Percentiles rank a stretch among this genome's conserved stretches.
Evolutionary conservation across 768 basidiomycete genomes (phyloP).

Genomic region (Gloeophyllum trabeum): DNA sequence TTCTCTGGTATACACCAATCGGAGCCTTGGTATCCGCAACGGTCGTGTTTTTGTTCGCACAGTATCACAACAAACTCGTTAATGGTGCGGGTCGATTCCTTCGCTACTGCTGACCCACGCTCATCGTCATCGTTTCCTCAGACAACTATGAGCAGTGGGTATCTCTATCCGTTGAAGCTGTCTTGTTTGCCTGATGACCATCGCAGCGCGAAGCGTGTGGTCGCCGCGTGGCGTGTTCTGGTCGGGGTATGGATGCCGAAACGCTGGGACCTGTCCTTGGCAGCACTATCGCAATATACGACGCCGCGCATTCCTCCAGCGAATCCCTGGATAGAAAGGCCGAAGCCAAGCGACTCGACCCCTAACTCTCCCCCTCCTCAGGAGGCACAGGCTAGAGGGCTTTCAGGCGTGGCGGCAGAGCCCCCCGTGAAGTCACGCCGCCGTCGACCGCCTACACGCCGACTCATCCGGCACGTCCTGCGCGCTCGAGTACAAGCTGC

Average conservation of each 20-base stretch:
- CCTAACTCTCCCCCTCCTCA: conserved; percentile 10
- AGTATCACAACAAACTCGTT: conserved; percentile 80
- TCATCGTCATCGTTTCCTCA: conserved; percentile 13
- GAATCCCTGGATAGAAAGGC: conserved; percentile 59
- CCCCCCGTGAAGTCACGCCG: conserved; percentile 5
- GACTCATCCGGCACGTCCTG: conserved; percentile 82
- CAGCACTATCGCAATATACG: conserved; percentile 66
- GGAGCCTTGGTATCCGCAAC: conserved; percentile 65
- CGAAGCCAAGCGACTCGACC: conserved; percentile 18
- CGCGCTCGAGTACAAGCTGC: conserved; percentile 78
- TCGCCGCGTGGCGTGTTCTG: conserved; percentile 94
- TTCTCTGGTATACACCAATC: conserved; percentile 62
- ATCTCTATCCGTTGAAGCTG: conserved; percentile 4
- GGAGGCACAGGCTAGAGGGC: no score
- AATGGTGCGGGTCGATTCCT: conserved; percentile 47
- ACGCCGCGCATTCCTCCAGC: conserved; percentile 53
- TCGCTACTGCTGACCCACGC: conserved; percentile 1
- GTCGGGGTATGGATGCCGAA: conserved; percentile 90
- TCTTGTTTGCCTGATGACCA: conserved; percentile 7
- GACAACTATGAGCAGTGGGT: conserved; percentile 73
- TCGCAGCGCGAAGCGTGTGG: conserved; percentile 70
- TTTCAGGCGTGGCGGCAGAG: conserved; percentile 11
- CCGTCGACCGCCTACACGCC: conserved; percentile 59
- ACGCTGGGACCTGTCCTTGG: conserved; percentile 67
- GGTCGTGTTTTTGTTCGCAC: conserved; percentile 66